Percentiles rank a stretch among this genome's conserved stretches.
phyloP scores from a whole-genome alignment of 352 stramenopile genomes.

The Globisporangium parvum region DNA sequence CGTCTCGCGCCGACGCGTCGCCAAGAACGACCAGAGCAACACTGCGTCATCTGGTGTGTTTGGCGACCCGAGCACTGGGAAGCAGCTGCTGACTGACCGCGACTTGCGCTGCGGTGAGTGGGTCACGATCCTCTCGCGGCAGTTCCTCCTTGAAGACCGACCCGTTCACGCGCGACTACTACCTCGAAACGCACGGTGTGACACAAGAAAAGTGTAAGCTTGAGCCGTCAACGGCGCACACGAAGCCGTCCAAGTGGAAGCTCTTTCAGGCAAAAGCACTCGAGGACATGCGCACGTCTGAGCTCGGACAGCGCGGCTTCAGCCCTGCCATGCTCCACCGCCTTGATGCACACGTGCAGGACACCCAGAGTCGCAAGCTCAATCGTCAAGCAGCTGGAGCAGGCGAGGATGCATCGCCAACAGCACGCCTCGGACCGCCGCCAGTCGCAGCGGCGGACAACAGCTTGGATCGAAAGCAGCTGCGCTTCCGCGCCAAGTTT shows the following conservation, averaged over 20 bases:
- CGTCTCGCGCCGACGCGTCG: conserved; percentile 68
- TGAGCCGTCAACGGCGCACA: not conserved
- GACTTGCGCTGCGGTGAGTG: conserved; percentile 83
- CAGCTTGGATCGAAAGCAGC: conserved; percentile 50
- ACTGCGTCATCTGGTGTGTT: conserved; percentile 5
- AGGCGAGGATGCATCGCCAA: not conserved
- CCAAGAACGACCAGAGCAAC: conserved; percentile 19
- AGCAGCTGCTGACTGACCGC: conserved; percentile 41
- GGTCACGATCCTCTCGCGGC: conserved; percentile 78
- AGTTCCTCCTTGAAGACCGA: conserved; percentile 88
- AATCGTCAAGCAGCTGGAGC: not conserved
- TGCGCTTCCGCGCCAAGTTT: conserved; percentile 71
- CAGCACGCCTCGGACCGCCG: conserved; percentile 21
- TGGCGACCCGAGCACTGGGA: conserved; percentile 4
- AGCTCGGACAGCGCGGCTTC: conserved; percentile 9
- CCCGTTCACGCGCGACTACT: conserved; percentile 88
- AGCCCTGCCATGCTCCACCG: conserved; percentile 12
- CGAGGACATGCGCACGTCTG: not conserved
- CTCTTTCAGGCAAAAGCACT: conserved; percentile 31
- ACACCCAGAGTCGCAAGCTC: conserved; percentile 13
- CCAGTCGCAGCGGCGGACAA: conserved; percentile 19
- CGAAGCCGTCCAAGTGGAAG: conserved; percentile 41
- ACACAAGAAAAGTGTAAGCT: conserved; percentile 61
- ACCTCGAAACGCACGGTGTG: conserved; percentile 72
- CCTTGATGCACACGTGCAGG: conserved; percentile 12